A percentile compares a stretch with the other conserved stretches of the same genome.
These are phyloP conservation scores for Xylaria polymorpha DNA, from an alignment of 2,329 filamentous ascomycete genomes.

Conservation along the genomic window DNA sequence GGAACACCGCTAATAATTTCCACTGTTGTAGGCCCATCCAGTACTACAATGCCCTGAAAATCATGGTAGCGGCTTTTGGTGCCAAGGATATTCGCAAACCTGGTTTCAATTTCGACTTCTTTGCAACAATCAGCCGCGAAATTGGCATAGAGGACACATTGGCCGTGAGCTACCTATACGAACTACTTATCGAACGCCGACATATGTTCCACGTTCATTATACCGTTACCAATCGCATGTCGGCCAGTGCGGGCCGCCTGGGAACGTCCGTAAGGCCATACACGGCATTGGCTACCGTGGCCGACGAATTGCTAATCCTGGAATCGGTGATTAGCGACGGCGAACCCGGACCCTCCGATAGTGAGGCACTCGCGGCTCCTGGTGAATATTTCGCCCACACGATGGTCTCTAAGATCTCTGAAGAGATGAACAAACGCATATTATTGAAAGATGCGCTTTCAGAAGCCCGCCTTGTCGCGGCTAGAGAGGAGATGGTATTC, in stretches of 20 bases:
- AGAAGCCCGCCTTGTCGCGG: no score
- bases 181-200: not conserved
- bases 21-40: not conserved
- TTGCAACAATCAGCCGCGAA: not conserved
- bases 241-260: no score
- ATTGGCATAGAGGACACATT: not conserved
- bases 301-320: not conserved
- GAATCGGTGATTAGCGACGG: not conserved
- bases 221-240: no score
- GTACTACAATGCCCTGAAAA: not conserved
- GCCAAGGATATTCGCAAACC: not conserved
- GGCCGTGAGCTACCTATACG: not conserved
- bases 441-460: not conserved
- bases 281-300: not conserved
- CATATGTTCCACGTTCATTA: not conserved
- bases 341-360: not conserved
- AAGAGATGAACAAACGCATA: not conserved
- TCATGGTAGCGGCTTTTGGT: not conserved
- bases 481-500: not conserved
- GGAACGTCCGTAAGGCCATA: no score
- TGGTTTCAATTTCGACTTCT: not conserved
- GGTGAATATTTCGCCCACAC: not conserved
- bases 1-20: not conserved
- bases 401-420: not conserved
- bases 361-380: not conserved